phyloP scores from a whole-genome alignment of 495 filamentous ascomycete species.

The Usnea hakonensis region DNA sequence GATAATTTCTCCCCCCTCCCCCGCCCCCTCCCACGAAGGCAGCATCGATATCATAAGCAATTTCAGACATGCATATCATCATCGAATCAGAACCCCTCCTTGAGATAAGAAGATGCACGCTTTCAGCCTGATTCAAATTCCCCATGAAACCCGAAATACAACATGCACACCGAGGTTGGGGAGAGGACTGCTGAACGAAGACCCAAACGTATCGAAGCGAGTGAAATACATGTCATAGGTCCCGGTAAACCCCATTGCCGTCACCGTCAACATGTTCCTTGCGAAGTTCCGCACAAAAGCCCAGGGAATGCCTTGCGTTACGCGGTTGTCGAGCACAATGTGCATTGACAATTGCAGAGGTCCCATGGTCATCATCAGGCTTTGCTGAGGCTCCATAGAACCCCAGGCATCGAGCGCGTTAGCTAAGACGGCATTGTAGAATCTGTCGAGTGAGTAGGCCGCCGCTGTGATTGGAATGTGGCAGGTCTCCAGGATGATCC shows the following conservation, averaged over 20 bases:
- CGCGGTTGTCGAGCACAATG: not conserved
- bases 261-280: not conserved
- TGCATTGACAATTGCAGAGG: not conserved
- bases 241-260: not conserved
- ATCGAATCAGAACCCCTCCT: too few relatives aligned
- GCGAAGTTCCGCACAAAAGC: constrained; percentile 1
- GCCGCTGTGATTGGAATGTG: not conserved
- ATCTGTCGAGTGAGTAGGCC: not conserved
- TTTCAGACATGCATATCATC: too few relatives aligned
- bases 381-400: not conserved
- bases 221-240: not conserved
- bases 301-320: constrained; percentile 1
- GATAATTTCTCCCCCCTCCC: too few relatives aligned
- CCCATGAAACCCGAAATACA: not conserved
- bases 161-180: not conserved
- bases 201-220: not conserved
- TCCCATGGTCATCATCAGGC: not conserved
- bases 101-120: too few relatives aligned
- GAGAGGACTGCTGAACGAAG: too few relatives aligned
- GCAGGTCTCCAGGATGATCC: not conserved
- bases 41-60: too few relatives aligned
- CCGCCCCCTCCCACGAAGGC: too few relatives aligned
- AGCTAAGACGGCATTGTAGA: not conserved
- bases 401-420: not conserved
- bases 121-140: too few relatives aligned